Evolutionary conservation across 148 eudicot species (phyloP), one percentile per base, ranked within the genome.

Genomic region (Camellia lanceoleosa): DNA sequence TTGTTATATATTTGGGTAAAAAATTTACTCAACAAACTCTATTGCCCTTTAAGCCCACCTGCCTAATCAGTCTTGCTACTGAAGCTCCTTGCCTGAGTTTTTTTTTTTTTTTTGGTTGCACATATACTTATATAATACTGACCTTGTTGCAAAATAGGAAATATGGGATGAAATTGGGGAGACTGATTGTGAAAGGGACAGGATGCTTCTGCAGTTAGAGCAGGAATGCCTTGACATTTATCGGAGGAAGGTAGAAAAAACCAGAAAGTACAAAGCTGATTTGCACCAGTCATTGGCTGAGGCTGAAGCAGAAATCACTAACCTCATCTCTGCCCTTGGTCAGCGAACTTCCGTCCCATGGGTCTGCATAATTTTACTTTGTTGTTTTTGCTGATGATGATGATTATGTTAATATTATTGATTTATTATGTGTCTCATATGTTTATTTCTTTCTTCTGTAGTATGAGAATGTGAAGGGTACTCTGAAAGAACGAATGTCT

Each of bases 121-220:
- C 41, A 64, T 49, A 10, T 51, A 0, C 18, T 16, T n/a, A 67
- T 20, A 64, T 15, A 8, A 59, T 59, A 42, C 5, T 64, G 78
- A 52, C 59, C 72, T 73, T 62, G 49, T 55, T 73, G 11, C 44
- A 63, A 68, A 78, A 54, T 80, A 94, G 98, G 84, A 89, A 89
- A 91, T 92, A 84, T 92, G 94, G 94, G 97, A 94, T 82, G 97
- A 92, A 84, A 90, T 94, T 83, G 98, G 98, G 66, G 98, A 94
- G 83, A 82, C 86, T 74, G 94, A 89, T 44, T 64, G 70, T 69
- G 93, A 92, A 56, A 89, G 93, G 84, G 98, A 94, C 80, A 89
- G 84, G 87, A 89, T 85, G 87, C 97, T 94, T 74, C 84, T 89
- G 62, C 91, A 94, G 81, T 85, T 94, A 67, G 98, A 94, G 87